These are phyloP conservation scores for Aspergillus sp. DNA, from an alignment of 2,329 filamentous ascomycete species.

Conservation along the genomic window DNA sequence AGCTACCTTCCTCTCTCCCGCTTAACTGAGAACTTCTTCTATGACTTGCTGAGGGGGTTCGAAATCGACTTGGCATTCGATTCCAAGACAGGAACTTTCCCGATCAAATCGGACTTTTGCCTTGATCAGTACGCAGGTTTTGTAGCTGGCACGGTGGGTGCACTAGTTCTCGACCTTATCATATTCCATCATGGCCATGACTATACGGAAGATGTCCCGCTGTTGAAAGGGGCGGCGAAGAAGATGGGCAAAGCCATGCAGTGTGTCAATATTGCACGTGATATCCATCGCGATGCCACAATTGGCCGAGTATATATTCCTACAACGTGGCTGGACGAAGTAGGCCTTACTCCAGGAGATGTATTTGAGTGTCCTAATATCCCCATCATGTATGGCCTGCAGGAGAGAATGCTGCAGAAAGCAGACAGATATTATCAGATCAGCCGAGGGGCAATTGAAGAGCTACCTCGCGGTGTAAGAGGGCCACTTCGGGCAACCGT, in stretches of 20 bases:
- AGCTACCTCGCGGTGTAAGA: conserved; percentile 61
- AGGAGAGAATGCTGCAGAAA: conserved; percentile 57
- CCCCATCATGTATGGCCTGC: conserved; percentile 40
- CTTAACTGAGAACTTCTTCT: conserved; percentile 61
- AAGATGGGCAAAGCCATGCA: conserved; percentile 73
- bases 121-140: conserved; percentile 65
- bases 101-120: conserved; percentile 61
- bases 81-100: conserved; percentile 41
- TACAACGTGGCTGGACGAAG: conserved; percentile 61
- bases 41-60: conserved; percentile 67
- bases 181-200: conserved; percentile 17
- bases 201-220: neutral
- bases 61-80: conserved; percentile 65
- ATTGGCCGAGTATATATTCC: conserved; percentile 71
- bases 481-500: conserved; percentile 69
- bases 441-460: conserved; percentile 59
- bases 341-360: conserved; percentile 43
- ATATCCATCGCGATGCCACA: conserved; percentile 67
- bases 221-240: conserved; percentile 24
- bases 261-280: conserved; percentile 74
- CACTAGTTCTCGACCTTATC: conserved; percentile 61
- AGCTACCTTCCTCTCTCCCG: conserved; percentile 59
- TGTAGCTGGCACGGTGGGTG: conserved; percentile 72
- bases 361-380: conserved; percentile 11
- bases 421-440: conserved; percentile 63